These are phyloP conservation scores for Hansenula anomala DNA, from an alignment of 1,139 yeast genomes.

Conservation along the genomic window DNA sequence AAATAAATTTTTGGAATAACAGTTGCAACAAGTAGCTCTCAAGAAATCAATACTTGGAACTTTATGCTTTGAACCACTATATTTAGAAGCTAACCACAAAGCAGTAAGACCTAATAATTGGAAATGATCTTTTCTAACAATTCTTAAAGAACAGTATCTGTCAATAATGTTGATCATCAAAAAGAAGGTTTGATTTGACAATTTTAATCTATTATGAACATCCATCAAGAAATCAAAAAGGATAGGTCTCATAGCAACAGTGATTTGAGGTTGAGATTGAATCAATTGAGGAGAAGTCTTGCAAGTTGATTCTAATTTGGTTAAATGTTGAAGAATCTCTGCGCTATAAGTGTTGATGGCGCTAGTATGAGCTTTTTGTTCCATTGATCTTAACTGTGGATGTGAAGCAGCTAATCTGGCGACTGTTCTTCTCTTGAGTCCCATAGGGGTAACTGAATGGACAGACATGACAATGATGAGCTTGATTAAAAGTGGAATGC, in stretches of 20 bases:
- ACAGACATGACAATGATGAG: background rate
- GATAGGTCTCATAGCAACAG: conserved; percentile 85
- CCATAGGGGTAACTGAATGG: conserved; percentile 18
- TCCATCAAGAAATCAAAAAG: conserved; percentile 83
- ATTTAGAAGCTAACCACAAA: conserved; percentile 72
- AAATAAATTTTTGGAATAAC: conserved; percentile 54
- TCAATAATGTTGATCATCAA: conserved; percentile 81
- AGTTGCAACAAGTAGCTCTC: conserved; percentile 49
- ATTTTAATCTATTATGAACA: conserved; percentile 71
- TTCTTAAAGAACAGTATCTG: conserved; percentile 83
- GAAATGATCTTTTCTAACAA: conserved; percentile 69
- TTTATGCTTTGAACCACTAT: conserved; percentile 62
- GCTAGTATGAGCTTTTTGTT: conserved; percentile 36
- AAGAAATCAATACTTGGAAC: conserved; percentile 52
- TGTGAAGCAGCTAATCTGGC: conserved; percentile 19
- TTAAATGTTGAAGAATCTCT: conserved; percentile 18
- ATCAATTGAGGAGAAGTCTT: conserved; percentile 59
- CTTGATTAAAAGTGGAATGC: background rate
- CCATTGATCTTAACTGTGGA: conserved; percentile 27
- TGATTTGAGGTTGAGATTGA: conserved; percentile 85
- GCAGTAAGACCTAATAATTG: conserved; percentile 68
- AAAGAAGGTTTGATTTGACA: conserved; percentile 77
- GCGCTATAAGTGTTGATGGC: conserved; percentile 18
- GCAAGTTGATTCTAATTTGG: conserved; percentile 28
- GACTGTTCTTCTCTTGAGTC: conserved; percentile 18